Evolutionary conservation across 2,329 filamentous ascomycete genomes (phyloP).

Genomic region (Colletotrichum tamarilloi): DNA sequence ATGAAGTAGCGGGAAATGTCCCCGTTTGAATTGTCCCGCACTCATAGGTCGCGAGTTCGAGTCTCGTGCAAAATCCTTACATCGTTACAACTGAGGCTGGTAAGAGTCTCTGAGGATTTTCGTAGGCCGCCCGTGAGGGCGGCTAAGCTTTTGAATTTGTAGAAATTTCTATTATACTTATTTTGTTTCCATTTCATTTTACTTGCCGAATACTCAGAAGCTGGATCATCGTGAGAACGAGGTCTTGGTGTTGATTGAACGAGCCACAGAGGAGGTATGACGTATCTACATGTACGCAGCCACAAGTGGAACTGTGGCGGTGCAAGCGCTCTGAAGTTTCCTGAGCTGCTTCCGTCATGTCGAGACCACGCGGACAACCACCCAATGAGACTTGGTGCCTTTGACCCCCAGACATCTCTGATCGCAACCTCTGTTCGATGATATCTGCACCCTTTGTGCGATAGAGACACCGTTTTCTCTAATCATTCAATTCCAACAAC

Average conservation of each 20-base stretch:
- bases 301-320: conserved; percentile 28
- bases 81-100: too few relatives aligned
- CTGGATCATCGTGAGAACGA: neutral
- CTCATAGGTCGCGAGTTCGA: too few relatives aligned
- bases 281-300: conserved; percentile 9
- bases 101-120: too few relatives aligned
- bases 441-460: neutral
- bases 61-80: too few relatives aligned
- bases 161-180: too few relatives aligned
- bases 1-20: too few relatives aligned
- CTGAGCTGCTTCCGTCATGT: conserved; percentile 29
- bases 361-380: conserved; percentile 6
- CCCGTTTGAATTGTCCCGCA: too few relatives aligned
- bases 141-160: too few relatives aligned
- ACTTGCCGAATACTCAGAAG: neutral
- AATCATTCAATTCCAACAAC: neutral
- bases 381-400: conserved; percentile 11
- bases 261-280: neutral
- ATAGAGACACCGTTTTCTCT: neutral
- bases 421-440: conserved; percentile 2
- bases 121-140: too few relatives aligned
- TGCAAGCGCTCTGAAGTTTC: conserved; percentile 23
- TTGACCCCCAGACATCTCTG: neutral
- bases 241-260: too few relatives aligned
- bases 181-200: too few relatives aligned